phyloP scores from a whole-genome alignment of 1,139 yeast species.

The Nakaseomyces kungkrabaensis region DNA sequence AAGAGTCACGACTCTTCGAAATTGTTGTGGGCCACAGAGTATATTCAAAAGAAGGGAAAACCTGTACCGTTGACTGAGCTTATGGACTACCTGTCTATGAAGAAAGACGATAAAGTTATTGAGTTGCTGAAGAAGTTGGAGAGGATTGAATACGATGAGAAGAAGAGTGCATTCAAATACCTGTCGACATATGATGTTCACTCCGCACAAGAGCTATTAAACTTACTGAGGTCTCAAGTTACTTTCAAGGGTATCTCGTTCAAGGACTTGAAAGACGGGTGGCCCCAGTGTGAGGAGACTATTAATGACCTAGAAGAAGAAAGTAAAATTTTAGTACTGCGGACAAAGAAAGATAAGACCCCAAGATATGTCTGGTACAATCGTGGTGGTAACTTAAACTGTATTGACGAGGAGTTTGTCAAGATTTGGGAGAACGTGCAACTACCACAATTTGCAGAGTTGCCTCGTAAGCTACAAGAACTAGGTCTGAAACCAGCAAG shows the following conservation, averaged over 20 bases:
- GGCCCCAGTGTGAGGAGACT: conserved; percentile 84
- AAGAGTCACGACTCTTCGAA: conserved; percentile 62
- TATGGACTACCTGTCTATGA: conserved; percentile 29
- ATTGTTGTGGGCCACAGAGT: conserved; percentile 80
- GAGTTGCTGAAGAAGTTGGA: conserved; percentile 68
- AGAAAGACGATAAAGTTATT: conserved; percentile 41
- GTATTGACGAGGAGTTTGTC: conserved; percentile 74
- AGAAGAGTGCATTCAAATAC: conserved; percentile 63
- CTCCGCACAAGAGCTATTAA: conserved; percentile 64
- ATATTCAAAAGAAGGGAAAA: conserved; percentile 55
- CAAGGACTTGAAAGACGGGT: conserved; percentile 87
- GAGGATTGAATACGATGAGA: conserved; percentile 54
- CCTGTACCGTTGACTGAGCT: conserved; percentile 49
- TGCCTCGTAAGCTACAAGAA: conserved; percentile 69
- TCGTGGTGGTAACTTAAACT: conserved; percentile 59
- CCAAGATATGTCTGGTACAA: conserved; percentile 93
- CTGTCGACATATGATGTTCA: conserved; percentile 83
- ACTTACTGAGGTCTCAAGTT: conserved; percentile 67
- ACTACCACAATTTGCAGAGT: conserved; percentile 70
- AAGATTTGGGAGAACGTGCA: conserved; percentile 70
- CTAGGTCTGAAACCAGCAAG: conserved; percentile 92
- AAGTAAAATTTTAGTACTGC: conserved; percentile 66
- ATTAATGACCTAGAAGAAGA: conserved; percentile 68
- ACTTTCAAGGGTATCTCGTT: conserved; percentile 85
- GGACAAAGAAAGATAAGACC: conserved; percentile 85